Evolutionary conservation across 1,139 yeast genomes (phyloP).

Genomic region (Suhomyces kunorum): DNA sequence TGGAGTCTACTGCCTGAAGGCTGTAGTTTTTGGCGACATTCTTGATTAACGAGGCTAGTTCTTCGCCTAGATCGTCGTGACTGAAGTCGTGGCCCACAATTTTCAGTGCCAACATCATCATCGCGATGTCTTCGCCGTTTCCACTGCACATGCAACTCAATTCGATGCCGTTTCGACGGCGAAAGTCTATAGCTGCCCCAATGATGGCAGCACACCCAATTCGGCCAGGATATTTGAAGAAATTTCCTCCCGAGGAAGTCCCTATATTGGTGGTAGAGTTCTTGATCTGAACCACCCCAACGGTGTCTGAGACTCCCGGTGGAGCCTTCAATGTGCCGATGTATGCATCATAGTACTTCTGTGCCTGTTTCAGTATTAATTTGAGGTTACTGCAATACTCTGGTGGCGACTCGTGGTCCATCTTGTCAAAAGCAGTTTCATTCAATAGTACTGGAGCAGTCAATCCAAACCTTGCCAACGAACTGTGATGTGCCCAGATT

Average conservation of each 20-base stretch:
- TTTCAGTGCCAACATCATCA: conserved; percentile 39
- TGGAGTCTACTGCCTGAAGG: conserved; percentile 13
- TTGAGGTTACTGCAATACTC: no score
- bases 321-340: conserved; percentile 9
- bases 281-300: conserved; percentile 29
- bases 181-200: conserved; percentile 45
- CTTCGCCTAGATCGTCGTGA: conserved; percentile 7
- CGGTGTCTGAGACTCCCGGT: conserved; percentile 33
- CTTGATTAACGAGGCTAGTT: conserved; percentile 7
- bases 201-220: conserved; percentile 55
- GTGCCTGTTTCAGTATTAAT: conserved; percentile 22
- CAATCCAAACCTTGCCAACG: conserved; percentile 23
- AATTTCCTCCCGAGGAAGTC: conserved; percentile 56
- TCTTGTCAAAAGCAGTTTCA: conserved; percentile 3
- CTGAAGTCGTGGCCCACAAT: conserved; percentile 21
- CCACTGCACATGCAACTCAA: conserved; percentile 54
- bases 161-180: conserved; percentile 16
- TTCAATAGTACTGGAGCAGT: conserved; percentile 30
- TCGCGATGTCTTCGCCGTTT: conserved; percentile 55
- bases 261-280: conserved; percentile 27
- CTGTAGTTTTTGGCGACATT: conserved; percentile 4
- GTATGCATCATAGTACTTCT: conserved; percentile 18
- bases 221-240: conserved; percentile 50
- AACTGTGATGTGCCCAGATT: conserved; percentile 14
- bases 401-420: not conserved